These are phyloP conservation scores for Tephrocybe rancida DNA, from an alignment of 768 basidiomycete genomes.

Conservation along the genomic window DNA sequence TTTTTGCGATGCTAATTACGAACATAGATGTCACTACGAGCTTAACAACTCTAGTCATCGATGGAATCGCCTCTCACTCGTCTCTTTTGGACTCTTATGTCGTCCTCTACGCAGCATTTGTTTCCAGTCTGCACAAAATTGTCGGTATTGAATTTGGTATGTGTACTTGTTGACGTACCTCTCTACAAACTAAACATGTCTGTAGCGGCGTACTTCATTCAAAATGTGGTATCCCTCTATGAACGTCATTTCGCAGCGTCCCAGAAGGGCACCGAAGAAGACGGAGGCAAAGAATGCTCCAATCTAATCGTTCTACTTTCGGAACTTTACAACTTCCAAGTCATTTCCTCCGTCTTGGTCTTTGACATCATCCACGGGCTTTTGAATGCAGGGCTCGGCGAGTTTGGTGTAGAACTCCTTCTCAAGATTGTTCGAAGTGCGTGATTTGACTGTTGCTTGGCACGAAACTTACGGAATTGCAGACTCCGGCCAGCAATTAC, in stretches of 20 bases:
- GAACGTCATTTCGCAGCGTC: constrained; percentile 53
- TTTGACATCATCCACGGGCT: constrained; percentile 88
- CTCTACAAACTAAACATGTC: not conserved
- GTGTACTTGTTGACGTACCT: constrained; percentile 20
- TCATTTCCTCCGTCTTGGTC: constrained; percentile 84
- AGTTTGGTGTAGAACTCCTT: constrained; percentile 84
- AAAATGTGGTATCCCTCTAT: constrained; percentile 68
- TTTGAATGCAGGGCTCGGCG: constrained; percentile 63
- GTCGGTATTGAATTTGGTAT: constrained; percentile 88
- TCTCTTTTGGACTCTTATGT: constrained; percentile 89
- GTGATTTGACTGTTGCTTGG: constrained; percentile 20
- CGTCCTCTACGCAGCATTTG: constrained; percentile 82
- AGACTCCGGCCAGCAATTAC: constrained; percentile 93
- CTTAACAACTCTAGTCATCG: constrained; percentile 74
- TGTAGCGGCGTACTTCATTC: constrained; percentile 82
- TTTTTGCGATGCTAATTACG: constrained; percentile 1
- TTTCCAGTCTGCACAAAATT: constrained; percentile 78
- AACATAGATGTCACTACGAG: constrained; percentile 77
- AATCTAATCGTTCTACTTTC: constrained; percentile 88
- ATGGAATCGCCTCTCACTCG: constrained; percentile 79
- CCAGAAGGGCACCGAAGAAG: constrained; percentile 31
- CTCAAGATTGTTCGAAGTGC: constrained; percentile 83
- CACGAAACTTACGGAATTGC: not conserved
- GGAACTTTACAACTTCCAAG: constrained; percentile 95
- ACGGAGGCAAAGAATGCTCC: constrained; percentile 79